A percentile compares a stretch with the other conserved stretches of the same genome.
phyloP scores from a whole-genome alignment of 2,329 filamentous ascomycete genomes.

The Pestalotiopsis fici region DNA sequence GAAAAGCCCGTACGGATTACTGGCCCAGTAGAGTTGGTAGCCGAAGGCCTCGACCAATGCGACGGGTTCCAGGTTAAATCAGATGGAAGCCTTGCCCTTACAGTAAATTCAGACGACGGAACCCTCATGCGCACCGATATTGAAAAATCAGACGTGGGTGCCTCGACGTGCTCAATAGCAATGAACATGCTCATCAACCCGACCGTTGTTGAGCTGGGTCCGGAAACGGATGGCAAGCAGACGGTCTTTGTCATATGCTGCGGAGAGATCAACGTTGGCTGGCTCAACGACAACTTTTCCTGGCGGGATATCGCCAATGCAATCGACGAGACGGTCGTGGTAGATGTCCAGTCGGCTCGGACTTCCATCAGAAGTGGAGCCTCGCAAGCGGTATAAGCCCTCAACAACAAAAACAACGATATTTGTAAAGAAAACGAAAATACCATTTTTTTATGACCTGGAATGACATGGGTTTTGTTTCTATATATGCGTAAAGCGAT shows the following conservation, averaged over 20 bases:
- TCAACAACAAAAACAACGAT: neutral
- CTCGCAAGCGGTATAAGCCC: neutral
- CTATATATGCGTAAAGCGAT: neutral
- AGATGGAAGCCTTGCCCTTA: slow-evolving; percentile 24
- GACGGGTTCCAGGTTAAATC: slow-evolving; percentile 25
- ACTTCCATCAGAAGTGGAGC: neutral
- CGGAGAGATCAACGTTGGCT: slow-evolving; percentile 31
- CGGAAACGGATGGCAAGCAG: slow-evolving; percentile 14
- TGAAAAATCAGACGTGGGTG: neutral
- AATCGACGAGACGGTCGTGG: slow-evolving; percentile 15
- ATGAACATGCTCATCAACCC: slow-evolving; percentile 27
- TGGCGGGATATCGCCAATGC: slow-evolving; percentile 27
- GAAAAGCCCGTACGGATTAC: slow-evolving; percentile 16
- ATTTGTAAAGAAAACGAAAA: too few relatives aligned
- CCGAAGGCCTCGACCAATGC: slow-evolving; percentile 24
- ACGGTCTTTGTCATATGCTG: slow-evolving; percentile 29
- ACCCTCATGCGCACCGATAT: slow-evolving; percentile 19
- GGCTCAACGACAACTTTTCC: slow-evolving; percentile 22
- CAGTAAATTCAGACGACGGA: slow-evolving; percentile 15
- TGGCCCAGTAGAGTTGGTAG: slow-evolving; percentile 22
- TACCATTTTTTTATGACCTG: neutral
- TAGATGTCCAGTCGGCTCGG: neutral
- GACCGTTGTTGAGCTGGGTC: slow-evolving; percentile 24
- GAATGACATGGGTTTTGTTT: neutral
- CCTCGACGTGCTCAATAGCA: slow-evolving; percentile 16